phyloP scores from a whole-genome alignment of 2,329 filamentous ascomycete species.

The Diaporthe longicolla region DNA sequence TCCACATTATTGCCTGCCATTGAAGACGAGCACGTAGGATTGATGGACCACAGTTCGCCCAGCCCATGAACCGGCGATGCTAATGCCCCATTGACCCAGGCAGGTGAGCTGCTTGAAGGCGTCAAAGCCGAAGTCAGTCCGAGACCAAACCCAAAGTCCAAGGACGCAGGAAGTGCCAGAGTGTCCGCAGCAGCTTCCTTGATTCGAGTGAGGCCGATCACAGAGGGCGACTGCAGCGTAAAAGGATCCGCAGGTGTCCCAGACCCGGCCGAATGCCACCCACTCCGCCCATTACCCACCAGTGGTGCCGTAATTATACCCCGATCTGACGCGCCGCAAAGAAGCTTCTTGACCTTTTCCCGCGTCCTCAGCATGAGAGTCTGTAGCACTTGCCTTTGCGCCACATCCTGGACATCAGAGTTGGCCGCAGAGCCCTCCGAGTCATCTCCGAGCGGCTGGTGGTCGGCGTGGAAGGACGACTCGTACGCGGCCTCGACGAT shows the following conservation, averaged over 20 bases:
- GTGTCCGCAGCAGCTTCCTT: neutral
- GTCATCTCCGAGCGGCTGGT: neutral
- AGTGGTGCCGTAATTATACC: neutral
- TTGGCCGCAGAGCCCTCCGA: neutral
- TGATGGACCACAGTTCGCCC: neutral
- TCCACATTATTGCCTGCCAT: neutral
- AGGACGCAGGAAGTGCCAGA: neutral
- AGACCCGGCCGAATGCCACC: neutral
- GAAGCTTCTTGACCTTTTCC: neutral
- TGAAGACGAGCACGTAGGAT: neutral
- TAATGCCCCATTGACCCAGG: neutral
- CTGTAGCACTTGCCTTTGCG: neutral
- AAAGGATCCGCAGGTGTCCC: neutral
- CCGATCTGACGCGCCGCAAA: neutral
- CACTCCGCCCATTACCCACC: neutral
- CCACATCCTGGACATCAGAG: neutral
- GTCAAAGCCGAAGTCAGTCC: neutral
- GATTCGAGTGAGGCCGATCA: neutral
- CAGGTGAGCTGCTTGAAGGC: neutral
- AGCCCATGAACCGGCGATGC: neutral
- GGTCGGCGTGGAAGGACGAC: neutral
- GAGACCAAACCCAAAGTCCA: neutral
- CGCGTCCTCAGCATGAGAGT: neutral
- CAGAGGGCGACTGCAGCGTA: neutral
- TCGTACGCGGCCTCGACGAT: slow-evolving; percentile 47